Evolutionary conservation across 2,329 filamentous ascomycete species (phyloP), one percentile per base, ranked within the genome.

Genomic region (Aspergillus alliaceus): DNA sequence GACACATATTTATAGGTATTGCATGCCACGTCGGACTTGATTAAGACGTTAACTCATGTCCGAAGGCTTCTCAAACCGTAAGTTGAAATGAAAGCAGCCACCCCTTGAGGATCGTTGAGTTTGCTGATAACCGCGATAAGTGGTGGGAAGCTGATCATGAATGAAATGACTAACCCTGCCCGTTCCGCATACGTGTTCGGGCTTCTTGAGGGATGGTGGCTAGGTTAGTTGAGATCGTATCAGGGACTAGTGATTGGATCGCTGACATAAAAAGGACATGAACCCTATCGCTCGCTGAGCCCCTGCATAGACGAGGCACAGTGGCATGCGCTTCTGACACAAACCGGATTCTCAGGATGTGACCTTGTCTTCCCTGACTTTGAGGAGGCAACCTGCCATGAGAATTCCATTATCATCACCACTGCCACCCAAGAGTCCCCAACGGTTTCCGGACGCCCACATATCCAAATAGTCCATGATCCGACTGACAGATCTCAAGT

Each of bases 331-430:
- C 49, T 53, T 29, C 18, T 65, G 15, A 14, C 27, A 12, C 39
- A 60, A n/a, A 54, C 57, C 6, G 59, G 59, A 7, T 65, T 64
- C 31, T 60, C 59, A 20, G 63, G 63, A 4, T 57, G 58, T 22
- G 63, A 64, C 11, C n/a, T 65, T 11, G 50, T 53, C n/a, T 14
- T 63, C 8, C 29, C 52, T 37, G 63, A 65, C 40, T 64, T 58
- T 35, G 50, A 51, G n/a, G 42, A 61, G 12, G n/a, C 39, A 3
- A 12, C 20, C 2, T 54, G 48, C 20, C 56, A 58, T 29, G 59
- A 62, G 34, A 44, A 44, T 44, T 8, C 40, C 2, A 4, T 44
- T 44, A 44, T 44, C 7, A 11, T 44, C n/a, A n/a, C 40, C 40
- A 44, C 40, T 29, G 40, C 40, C 1, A 44, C 7, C 7, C 24